Base-by-base conservation (phyloP, 257 asterid genomes). In the Jasminum sambac region DNA sequence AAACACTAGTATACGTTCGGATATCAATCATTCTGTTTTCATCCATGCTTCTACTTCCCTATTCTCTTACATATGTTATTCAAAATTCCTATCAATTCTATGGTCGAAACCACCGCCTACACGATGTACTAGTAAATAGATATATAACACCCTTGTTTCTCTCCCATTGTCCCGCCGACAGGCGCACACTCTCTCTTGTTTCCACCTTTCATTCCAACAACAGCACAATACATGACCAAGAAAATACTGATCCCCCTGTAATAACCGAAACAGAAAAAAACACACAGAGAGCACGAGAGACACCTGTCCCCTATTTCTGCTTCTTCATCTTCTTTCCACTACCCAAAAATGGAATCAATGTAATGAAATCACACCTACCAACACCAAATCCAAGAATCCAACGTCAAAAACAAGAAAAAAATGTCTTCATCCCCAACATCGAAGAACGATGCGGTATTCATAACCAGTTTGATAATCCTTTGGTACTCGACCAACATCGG, bases 401-500 rank as follows among this genome's bases (percentile, higher is more conserved):
- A 77, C 24, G 38, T 26, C 16, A 67, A 14, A 30, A 25, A n/a
- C 60, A 9, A 12, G 21, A 52, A 72, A 52, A 72, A 64, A 73
- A 44, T 80, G 80, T 66, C 76, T 78, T 68, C 89, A 5, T 70
- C 83, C 11, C 3, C 82, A 19, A 25, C 88, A 66, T 65, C 89
- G 30, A 86, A 61, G 58, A 78, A 80, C 23, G 81, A 83, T 36
- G 67, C 91, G 3, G 55, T 89, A 1, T 85, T 89, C 82, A 87
- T 91, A 46, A 55, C 86, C 67, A 25, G 84, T 39, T 83, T 91
- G 4, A 88, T 91, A 13, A 42, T 82, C 69, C 79, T 88, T 0
- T 91, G 97, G 99, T 94, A 94, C 82, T 75, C 92, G 0, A 80
- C 90, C 69, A 94, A 94, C 80, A 91, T 94, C 23, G 99, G 98